Conservation (phyloP, 331 rosid genomes). For the Acacia concinna region DNA sequence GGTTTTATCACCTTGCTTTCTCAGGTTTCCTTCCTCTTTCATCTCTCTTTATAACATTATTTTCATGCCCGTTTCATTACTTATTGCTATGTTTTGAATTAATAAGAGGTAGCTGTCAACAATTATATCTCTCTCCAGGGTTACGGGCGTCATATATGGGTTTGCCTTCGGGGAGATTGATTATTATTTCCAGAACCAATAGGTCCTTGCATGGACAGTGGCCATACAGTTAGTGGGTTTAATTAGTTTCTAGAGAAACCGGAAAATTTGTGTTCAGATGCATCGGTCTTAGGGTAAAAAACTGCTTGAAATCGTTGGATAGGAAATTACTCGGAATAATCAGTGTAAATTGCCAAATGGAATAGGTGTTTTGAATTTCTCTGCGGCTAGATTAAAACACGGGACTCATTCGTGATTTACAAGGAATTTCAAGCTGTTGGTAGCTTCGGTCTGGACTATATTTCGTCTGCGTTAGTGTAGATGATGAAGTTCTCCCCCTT, state of each 20-base stretch:
- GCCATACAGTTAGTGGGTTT: constrained; percentile 13
- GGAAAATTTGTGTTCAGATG: neutral
- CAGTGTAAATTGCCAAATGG: constrained; percentile 23
- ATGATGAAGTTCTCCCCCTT: constrained; percentile 1
- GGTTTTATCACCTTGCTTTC: neutral
- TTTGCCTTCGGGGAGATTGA: constrained; percentile 16
- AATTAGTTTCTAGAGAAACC: neutral
- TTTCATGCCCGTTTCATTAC: constrained; percentile 5
- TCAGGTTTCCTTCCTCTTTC: constrained; percentile 28
- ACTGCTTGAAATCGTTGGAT: constrained; percentile 28
- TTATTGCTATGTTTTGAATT: neutral
- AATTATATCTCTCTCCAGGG: constrained; percentile 8
- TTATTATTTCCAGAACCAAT: neutral
- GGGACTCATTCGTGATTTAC: constrained; percentile 16
- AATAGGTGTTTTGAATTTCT: neutral
- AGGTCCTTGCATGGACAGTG: neutral
- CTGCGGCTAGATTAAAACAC: neutral
- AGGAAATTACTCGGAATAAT: neutral
- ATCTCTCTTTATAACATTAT: constrained; percentile 11
- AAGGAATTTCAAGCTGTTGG: constrained; percentile 19
- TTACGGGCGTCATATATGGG: constrained; percentile 1
- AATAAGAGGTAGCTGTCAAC: neutral
- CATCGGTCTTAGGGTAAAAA: constrained; percentile 30
- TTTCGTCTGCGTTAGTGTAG: constrained; percentile 18
- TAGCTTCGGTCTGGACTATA: constrained; percentile 17